A percentile compares a stretch with the other conserved stretches of the same genome.
phyloP scores from a whole-genome alignment of 2,329 filamentous ascomycete genomes.

The Diaporthe capsici region DNA sequence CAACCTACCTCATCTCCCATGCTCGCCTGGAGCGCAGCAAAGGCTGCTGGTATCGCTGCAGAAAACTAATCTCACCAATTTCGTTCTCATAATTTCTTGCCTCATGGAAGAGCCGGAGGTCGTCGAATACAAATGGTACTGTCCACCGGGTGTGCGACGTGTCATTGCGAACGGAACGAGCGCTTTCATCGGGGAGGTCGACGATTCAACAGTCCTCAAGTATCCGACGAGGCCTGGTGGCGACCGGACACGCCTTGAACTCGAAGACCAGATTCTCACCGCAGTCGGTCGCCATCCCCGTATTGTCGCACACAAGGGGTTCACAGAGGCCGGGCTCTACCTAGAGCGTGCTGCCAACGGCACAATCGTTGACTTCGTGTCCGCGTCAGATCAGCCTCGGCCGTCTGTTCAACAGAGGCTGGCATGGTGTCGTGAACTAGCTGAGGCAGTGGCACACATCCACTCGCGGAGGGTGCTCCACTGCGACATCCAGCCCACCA shows the following conservation, averaged over 20 bases:
- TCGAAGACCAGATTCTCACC: neutral
- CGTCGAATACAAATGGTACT: neutral
- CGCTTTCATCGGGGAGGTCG: neutral
- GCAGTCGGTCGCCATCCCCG: neutral
- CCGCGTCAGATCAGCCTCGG: neutral
- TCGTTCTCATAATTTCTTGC: no score
- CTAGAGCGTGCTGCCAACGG: neutral
- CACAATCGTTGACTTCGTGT: neutral
- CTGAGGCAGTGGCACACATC: neutral
- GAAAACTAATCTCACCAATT: neutral
- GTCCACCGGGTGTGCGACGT: neutral
- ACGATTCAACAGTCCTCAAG: neutral
- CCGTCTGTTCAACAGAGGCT: neutral
- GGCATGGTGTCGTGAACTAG: neutral
- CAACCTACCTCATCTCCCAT: no score
- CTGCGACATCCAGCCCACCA: neutral
- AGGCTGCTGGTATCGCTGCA: no score
- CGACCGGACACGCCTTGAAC: neutral
- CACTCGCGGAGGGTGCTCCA: neutral
- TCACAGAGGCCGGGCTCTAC: neutral
- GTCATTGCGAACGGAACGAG: neutral
- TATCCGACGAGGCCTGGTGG: neutral
- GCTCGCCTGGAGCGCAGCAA: no score
- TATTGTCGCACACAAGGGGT: neutral
- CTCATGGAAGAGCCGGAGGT: neutral